Base-by-base conservation (phyloP, 805 yeast genomes). In the Lachancea cidri region DNA sequence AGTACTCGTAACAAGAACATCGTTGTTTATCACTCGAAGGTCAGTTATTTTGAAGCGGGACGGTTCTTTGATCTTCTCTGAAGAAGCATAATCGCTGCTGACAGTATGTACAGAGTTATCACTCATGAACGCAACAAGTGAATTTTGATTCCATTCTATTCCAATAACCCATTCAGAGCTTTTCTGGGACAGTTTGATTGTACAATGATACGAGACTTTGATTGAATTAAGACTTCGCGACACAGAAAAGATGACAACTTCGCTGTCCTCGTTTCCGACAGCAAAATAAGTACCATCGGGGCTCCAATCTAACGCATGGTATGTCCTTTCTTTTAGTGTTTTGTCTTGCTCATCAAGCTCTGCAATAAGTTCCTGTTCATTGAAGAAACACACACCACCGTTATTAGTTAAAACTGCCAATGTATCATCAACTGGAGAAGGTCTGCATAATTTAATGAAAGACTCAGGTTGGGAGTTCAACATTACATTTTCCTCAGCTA, bases 391-490 rank as follows among this genome's bases (percentile, higher is more conserved):
- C 5, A 59, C 55, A 36, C 58, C 57, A 3, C 52, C 51, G 38
- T 61, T 60, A 33, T 52, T 56, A 8, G 62, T 61, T 32, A 60
- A 27, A 1, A 55, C 51, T 4, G 63, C 62, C 15, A 58, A 29
- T 11, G 46, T 33, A 17, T 44, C 43, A 27, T 39, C 41, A 4
- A 32, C 34, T n/a, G 52, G 57, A 3, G 58, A 53, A 11, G 57
- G 54, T 36, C 42, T 39, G 37, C 54, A 49, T 4, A 31, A 19
- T 32, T 49, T 52, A 1, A 53, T 48, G 33, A 31, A 52, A 2
- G 63, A 52, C 7, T 42, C 48, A 1, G 65, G 64, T 32, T 56
- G 59, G 2, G 63, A 49, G 36, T 56, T 59, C 5, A 62, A 41
- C 25, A 62, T 32, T 1, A 52, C 17, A 41, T 60, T 60, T 5